A percentile compares a stretch with the other conserved stretches of the same genome.
Conservation (phyloP, 805 yeast species). For the Barnettozyma californica region DNA sequence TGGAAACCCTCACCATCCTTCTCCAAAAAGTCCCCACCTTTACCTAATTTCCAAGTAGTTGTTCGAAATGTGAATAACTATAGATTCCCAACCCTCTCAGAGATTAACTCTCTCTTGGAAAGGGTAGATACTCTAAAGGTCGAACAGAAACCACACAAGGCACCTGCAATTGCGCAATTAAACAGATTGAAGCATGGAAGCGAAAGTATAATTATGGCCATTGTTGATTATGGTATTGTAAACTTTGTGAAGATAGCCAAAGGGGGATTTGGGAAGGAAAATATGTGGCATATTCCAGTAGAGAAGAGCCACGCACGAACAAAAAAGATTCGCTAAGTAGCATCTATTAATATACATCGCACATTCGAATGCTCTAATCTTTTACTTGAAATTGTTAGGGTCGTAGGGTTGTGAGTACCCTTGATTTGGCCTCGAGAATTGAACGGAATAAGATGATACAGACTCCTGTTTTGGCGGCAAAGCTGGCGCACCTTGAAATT, state of each 20-base stretch:
- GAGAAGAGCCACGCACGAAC: background rate
- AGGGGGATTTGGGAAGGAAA: conserved; percentile 8
- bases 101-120: conserved; percentile 34
- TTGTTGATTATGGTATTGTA: conserved; percentile 70
- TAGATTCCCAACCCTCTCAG: conserved; percentile 42
- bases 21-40: conserved; percentile 62
- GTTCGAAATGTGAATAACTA: conserved; percentile 44
- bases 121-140: background rate
- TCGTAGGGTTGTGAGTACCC: conserved; percentile 23
- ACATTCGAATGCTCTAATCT: background rate
- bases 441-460: conserved; percentile 26
- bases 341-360: background rate
- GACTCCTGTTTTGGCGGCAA: conserved; percentile 11
- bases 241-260: conserved; percentile 33
- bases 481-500: conserved; percentile 16
- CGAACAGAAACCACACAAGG: conserved; percentile 26
- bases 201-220: conserved; percentile 50
- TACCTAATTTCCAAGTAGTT: conserved; percentile 70
- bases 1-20: conserved; percentile 81
- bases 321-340: background rate
- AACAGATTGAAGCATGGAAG: conserved; percentile 47
- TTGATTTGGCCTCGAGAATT: conserved; percentile 22
- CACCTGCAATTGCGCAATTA: conserved; percentile 22
- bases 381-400: conserved; percentile 15
- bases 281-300: conserved; percentile 11